Evolutionary conservation across 768 basidiomycete species (phyloP).

Genomic region (Crucibulum laeve): DNA sequence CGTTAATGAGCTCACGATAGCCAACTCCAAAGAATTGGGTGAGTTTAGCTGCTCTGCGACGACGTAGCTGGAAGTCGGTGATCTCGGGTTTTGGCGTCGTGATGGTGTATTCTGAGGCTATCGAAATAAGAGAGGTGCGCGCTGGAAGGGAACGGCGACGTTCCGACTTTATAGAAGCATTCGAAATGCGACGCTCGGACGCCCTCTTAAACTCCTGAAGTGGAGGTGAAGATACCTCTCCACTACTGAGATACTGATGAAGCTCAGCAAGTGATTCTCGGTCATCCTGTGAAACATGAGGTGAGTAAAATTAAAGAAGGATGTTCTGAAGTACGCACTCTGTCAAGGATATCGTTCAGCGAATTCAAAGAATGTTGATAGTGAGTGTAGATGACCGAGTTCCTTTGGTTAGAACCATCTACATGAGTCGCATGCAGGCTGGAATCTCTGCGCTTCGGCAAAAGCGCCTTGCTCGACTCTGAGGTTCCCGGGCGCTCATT

Average conservation of each 20-base stretch:
- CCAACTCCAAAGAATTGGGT: conserved; percentile 86
- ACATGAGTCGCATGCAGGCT: conserved; percentile 1
- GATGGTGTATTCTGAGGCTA: conserved; percentile 47
- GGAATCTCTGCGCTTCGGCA: conserved; percentile 26
- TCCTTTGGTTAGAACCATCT: conserved; percentile 10
- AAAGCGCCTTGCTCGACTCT: conserved; percentile 53
- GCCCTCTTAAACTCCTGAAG: conserved; percentile 18
- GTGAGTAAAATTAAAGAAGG: background rate
- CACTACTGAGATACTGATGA: conserved; percentile 58
- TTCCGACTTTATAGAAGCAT: conserved; percentile 46
- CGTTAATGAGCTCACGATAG: conserved; percentile 71
- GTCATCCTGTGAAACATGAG: conserved; percentile 56
- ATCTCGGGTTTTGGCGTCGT: conserved; percentile 37
- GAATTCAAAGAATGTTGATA: conserved; percentile 81
- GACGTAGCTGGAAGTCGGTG: conserved; percentile 63
- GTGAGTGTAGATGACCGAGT: conserved; percentile 62
- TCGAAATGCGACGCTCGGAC: conserved; percentile 25
- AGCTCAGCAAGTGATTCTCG: conserved; percentile 68
- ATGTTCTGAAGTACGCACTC: conserved; percentile 43
- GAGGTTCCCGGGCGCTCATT: conserved; percentile 51
- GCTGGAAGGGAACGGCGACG: conserved; percentile 70
- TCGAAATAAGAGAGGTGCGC: conserved; percentile 55
- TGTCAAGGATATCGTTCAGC: conserved; percentile 74
- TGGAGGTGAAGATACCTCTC: conserved; percentile 13
- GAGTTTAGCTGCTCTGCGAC: conserved; percentile 77